Base-by-base conservation (phyloP, 2,329 filamentous ascomycete species). In the Aspergillus sojae region DNA sequence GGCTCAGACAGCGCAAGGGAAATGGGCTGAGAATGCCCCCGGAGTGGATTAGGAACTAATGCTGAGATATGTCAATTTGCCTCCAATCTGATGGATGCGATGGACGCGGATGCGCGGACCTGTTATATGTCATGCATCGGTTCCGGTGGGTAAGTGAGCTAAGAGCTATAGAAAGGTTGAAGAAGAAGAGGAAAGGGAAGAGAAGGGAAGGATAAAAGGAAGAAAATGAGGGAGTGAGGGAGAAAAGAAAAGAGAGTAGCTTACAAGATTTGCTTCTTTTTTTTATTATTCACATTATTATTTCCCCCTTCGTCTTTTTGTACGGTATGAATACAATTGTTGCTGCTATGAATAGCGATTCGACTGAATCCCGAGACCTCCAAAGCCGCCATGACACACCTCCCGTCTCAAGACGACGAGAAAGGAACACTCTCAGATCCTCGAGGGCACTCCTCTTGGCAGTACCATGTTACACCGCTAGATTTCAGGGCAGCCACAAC, bases 61-160 rank as follows among this genome's bases (percentile, higher is more conserved):
- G 55, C 45, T 65, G 45, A 53, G 66, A 68, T 68, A 67, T 67
- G 67, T 69, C 67, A 65, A 66, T 60, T 69, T 56, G 58, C 58
- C 62, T 56, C 41, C 57, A 59, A 58, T 62, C 61, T 63, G 58
- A 62, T 58, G 61, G 62, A 60, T 48, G 41, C 52, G 58, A 66
- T 66, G 58, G 63, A 48, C 28, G 58, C 45, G 41, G 59, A 50
- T 62, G 57, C 48, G 62, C 55, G 52, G 66, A 62, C 56, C 60
- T 62, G 63, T 67, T 65, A 70, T 68, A 70, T 70, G 67, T 70
- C 68, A 67, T 68, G 68, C 68, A 67, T 67, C 59, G 61, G 65
- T 60, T 50, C 58, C 58, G 34, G 63, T 64, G 58, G 66, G 62
- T 61, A 57, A 23, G 10, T 36, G 16, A 41, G 39, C 16, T 30